These are phyloP conservation scores for Aspergillus panamensis DNA, from an alignment of 495 filamentous ascomycete genomes.

Conservation along the genomic window DNA sequence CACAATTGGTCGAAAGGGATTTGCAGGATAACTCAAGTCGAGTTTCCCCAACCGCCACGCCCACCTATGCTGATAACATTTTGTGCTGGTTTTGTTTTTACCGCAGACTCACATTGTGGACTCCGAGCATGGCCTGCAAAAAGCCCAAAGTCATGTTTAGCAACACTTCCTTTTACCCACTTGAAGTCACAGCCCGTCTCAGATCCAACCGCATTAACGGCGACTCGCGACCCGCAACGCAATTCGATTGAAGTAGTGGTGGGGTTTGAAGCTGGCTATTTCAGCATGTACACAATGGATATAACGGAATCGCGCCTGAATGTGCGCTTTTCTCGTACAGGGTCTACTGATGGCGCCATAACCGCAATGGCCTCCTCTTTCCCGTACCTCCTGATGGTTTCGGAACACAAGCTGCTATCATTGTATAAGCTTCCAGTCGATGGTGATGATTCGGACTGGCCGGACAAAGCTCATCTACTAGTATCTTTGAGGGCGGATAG, in stretches of 20 bases:
- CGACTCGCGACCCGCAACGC: constrained; percentile 44
- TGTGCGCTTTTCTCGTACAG: constrained; percentile 51
- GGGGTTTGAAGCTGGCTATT: constrained; percentile 75
- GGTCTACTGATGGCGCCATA: constrained; percentile 60
- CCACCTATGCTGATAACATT: constrained; percentile 67
- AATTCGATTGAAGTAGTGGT: constrained; percentile 50
- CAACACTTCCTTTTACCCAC: constrained; percentile 24
- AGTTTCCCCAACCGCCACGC: constrained; percentile 54
- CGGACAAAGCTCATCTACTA: constrained; percentile 55
- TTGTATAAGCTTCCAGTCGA: constrained; percentile 59
- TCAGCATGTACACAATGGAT: constrained; percentile 63
- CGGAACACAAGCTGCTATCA: constrained; percentile 65
- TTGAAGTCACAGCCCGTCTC: constrained; percentile 14
- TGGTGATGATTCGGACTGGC: constrained; percentile 7
- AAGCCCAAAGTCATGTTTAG: constrained; percentile 40
- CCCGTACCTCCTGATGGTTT: constrained; percentile 78
- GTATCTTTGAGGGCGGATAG: constrained; percentile 81
- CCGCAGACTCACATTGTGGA: constrained; percentile 64
- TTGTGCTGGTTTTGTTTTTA: constrained; percentile 71
- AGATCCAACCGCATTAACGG: constrained; percentile 66
- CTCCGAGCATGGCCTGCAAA: constrained; percentile 76
- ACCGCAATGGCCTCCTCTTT: constrained; percentile 69
- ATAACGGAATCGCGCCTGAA: constrained; percentile 39
- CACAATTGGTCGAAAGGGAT: constrained; percentile 90
- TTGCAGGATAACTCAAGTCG: constrained; percentile 74